These are phyloP conservation scores for Volvox carteri DNA, from an alignment of 163 green algal genomes.

Conservation along the genomic window DNA sequence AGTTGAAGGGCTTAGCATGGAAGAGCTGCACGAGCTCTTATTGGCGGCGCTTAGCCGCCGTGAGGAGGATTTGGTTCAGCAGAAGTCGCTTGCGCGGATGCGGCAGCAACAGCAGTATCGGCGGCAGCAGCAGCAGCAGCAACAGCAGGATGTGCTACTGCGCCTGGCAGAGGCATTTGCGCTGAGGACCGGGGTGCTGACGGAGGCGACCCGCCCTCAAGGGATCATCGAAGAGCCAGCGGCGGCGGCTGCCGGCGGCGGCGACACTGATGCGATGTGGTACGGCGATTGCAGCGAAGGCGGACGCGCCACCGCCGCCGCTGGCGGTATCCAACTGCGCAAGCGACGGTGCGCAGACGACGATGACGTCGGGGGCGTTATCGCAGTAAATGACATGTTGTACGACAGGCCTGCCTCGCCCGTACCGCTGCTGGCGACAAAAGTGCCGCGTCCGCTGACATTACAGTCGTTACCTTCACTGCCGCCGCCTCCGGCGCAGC, in stretches of 20 bases:
- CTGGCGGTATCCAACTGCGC: neutral
- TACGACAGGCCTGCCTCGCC: neutral
- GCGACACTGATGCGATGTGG: no score
- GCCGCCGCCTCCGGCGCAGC: neutral
- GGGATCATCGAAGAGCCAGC: no score
- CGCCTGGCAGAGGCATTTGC: neutral
- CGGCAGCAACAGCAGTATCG: neutral
- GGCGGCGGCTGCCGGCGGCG: neutral
- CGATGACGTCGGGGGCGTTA: no score
- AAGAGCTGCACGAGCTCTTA: neutral
- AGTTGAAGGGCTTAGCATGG: neutral
- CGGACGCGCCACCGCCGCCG: neutral
- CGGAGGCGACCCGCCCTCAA: no score
- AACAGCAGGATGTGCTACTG: neutral
- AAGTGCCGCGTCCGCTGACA: no score
- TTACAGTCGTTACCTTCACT: no score
- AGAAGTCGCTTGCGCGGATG: neutral
- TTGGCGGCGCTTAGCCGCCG: neutral
- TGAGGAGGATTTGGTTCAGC: neutral
- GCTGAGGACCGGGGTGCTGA: neutral
- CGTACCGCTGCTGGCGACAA: neutral
- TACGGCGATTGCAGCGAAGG: no score
- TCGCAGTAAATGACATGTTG: neutral
- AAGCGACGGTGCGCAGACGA: no score
- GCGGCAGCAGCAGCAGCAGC: constrained; percentile 13